Percentiles rank a stretch among this genome's conserved stretches.
Conservation (phyloP, 2,329 filamentous ascomycete genomes). For the Exophiala aquamarina region DNA sequence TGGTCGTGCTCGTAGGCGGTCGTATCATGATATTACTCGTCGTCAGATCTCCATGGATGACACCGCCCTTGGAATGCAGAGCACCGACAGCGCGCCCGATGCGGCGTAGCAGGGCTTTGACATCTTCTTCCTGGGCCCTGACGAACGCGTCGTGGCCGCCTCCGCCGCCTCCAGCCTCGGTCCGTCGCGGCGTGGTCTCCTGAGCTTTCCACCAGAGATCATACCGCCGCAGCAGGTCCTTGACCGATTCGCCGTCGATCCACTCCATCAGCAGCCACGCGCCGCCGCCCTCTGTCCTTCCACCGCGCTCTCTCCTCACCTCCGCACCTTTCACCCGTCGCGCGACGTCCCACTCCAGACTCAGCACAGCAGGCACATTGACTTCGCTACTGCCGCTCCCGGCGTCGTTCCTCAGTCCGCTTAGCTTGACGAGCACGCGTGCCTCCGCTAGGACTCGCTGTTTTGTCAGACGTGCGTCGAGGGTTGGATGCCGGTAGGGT, state of each 20-base stretch:
- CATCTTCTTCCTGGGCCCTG: slow-evolving; percentile 47
- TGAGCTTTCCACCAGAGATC: slow-evolving; percentile 52
- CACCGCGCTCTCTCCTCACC: slow-evolving; percentile 58
- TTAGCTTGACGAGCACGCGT: slow-evolving; percentile 75
- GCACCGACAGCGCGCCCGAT: slow-evolving; percentile 71
- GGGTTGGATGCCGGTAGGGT: slow-evolving; percentile 83
- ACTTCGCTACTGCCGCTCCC: slow-evolving; percentile 56
- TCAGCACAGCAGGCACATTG: slow-evolving; percentile 77
- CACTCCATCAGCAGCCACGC: slow-evolving; percentile 85
- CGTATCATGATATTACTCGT: slow-evolving; percentile 94
- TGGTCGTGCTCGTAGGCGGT: too few relatives aligned
- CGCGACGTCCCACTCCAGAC: slow-evolving; percentile 53
- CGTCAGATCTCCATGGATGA: slow-evolving; percentile 93
- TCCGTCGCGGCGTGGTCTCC: too few relatives aligned
- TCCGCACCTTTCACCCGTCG: slow-evolving; percentile 47
- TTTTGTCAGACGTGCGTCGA: slow-evolving; percentile 83
- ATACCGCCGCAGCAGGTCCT: slow-evolving; percentile 68
- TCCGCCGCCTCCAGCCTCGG: too few relatives aligned
- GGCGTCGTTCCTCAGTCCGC: slow-evolving; percentile 35
- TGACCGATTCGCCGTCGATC: slow-evolving; percentile 72
- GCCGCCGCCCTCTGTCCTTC: slow-evolving; percentile 46
- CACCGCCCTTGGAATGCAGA: slow-evolving; percentile 80
- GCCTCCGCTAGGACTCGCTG: slow-evolving; percentile 88
- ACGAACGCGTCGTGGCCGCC: too few relatives aligned
- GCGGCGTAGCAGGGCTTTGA: slow-evolving; percentile 65